These are phyloP conservation scores for Rickenella mellea DNA, from an alignment of 768 basidiomycete species.

Conservation along the genomic window DNA sequence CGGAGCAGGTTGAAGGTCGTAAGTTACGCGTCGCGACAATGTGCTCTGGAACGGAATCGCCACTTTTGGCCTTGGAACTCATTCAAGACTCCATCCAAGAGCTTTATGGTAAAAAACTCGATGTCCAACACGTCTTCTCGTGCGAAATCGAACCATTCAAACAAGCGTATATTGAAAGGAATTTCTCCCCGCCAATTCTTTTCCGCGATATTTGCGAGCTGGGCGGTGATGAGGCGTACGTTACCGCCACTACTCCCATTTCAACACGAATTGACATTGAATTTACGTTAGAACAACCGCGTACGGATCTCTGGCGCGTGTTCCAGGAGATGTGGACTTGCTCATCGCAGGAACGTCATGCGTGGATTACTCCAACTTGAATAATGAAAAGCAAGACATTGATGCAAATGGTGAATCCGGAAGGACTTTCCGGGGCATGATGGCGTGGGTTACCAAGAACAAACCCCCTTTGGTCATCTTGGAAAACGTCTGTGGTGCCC, in stretches of 20 bases:
- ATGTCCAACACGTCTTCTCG: slow-evolving; percentile 88
- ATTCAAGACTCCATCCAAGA: slow-evolving; percentile 69
- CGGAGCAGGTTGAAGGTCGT: slow-evolving; percentile 59
- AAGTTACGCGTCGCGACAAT: slow-evolving; percentile 92
- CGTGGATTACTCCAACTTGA: slow-evolving; percentile 94
- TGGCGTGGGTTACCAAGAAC: slow-evolving; percentile 82
- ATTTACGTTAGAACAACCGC: slow-evolving; percentile 64
- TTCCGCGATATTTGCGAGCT: slow-evolving; percentile 94
- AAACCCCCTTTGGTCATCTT: slow-evolving; percentile 87
- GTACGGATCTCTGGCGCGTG: slow-evolving; percentile 76
- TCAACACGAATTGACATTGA: not conserved
- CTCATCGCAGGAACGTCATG: slow-evolving; percentile 93
- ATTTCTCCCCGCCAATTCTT: slow-evolving; percentile 85
- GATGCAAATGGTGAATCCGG: slow-evolving; percentile 89
- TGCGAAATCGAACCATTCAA: slow-evolving; percentile 98
- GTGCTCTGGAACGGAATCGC: slow-evolving; percentile 96
- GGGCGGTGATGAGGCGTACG: slow-evolving; percentile 68
- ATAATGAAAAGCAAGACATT: slow-evolving; percentile 85
- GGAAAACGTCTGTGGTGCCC: slow-evolving; percentile 89
- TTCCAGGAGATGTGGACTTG: slow-evolving; percentile 86
- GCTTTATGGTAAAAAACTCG: slow-evolving; percentile 52
- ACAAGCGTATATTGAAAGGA: slow-evolving; percentile 94
- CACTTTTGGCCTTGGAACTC: slow-evolving; percentile 79
- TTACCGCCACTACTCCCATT: slow-evolving; percentile 7
- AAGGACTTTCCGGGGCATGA: slow-evolving; percentile 90